phyloP scores from a whole-genome alignment of 805 yeast species.

The Scheffersomyces coipomensis region DNA sequence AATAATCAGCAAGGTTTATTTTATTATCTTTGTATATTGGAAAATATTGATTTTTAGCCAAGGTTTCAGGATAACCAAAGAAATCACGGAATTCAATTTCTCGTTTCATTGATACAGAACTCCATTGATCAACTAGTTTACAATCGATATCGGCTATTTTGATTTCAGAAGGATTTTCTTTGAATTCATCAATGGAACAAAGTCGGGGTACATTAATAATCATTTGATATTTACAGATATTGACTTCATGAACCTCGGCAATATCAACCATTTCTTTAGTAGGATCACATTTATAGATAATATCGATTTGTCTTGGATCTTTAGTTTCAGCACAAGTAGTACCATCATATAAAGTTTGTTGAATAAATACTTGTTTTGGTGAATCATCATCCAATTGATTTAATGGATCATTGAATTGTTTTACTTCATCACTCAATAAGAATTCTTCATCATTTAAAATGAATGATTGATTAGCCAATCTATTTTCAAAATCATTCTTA shows the following conservation, averaged over 20 bases:
- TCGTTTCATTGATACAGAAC: neutral
- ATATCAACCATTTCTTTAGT: slow-evolving; percentile 15
- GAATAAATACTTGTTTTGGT: slow-evolving; percentile 27
- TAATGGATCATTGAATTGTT: slow-evolving; percentile 18
- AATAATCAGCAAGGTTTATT: slow-evolving; percentile 25
- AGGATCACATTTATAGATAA: slow-evolving; percentile 57
- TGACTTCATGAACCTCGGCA: slow-evolving; percentile 48
- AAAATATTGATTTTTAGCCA: slow-evolving; percentile 9
- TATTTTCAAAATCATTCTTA: slow-evolving; percentile 15
- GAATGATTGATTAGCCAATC: slow-evolving; percentile 15
- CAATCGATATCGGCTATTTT: slow-evolving; percentile 28
- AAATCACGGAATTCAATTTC: slow-evolving; percentile 11
- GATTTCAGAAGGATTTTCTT: slow-evolving; percentile 20
- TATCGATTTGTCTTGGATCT: slow-evolving; percentile 49
- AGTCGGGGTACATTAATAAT: slow-evolving; percentile 49
- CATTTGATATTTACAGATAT: slow-evolving; percentile 58
- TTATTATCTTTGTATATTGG: slow-evolving; percentile 23
- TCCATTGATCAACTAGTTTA: slow-evolving; percentile 11
- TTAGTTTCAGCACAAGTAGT: slow-evolving; percentile 59
- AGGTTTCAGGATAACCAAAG: slow-evolving; percentile 9
- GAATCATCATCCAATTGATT: slow-evolving; percentile 8
- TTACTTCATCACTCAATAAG: slow-evolving; percentile 26
- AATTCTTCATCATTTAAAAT: slow-evolving; percentile 21
- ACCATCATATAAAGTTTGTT: slow-evolving; percentile 46
- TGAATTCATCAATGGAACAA: slow-evolving; percentile 41